Percentiles rank a stretch among this genome's conserved stretches.
These are phyloP conservation scores for Dactylonectria estremocensis DNA, from an alignment of 2,329 filamentous ascomycete genomes.

Conservation along the genomic window DNA sequence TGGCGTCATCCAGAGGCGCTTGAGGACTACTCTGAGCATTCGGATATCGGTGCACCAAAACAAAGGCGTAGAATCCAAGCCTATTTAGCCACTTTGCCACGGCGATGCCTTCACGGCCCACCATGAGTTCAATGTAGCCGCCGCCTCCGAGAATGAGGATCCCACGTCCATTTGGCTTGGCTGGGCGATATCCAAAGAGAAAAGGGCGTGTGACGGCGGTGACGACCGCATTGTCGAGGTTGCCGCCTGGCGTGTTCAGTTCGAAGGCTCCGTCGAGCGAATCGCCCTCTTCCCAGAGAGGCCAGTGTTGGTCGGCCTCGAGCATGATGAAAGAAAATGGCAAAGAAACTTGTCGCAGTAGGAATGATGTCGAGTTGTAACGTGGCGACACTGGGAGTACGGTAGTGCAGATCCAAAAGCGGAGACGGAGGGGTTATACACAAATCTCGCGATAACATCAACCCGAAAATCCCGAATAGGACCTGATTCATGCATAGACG, in stretches of 20 bases:
- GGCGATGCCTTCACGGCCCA: conserved; percentile 40
- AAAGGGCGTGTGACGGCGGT: conserved; percentile 35
- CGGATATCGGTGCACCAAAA: conserved; percentile 44
- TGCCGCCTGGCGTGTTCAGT: conserved; percentile 19
- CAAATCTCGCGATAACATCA: no score
- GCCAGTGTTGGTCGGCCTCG: conserved; percentile 37
- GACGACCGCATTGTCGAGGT: conserved; percentile 37
- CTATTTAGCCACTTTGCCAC: conserved; percentile 42
- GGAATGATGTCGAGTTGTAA: neutral
- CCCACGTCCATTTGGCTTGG: conserved; percentile 36
- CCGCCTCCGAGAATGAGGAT: conserved; percentile 40
- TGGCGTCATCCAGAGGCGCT: conserved; percentile 42
- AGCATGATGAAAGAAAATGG: conserved; percentile 4
- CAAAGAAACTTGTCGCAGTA: neutral
- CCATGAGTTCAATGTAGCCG: conserved; percentile 43
- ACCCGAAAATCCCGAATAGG: no score
- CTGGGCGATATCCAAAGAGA: conserved; percentile 39
- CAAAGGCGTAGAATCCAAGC: conserved; percentile 45
- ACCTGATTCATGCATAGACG: no score
- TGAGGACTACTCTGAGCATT: conserved; percentile 29
- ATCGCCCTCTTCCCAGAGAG: conserved; percentile 27
- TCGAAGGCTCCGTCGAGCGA: conserved; percentile 38
- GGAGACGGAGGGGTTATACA: no score
- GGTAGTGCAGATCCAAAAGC: no score
- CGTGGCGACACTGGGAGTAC: no score